A percentile compares a stretch with the other conserved stretches of the same genome.
Conservation (phyloP, 2,329 filamentous ascomycete genomes). For the Tolypocladium tundrense region DNA sequence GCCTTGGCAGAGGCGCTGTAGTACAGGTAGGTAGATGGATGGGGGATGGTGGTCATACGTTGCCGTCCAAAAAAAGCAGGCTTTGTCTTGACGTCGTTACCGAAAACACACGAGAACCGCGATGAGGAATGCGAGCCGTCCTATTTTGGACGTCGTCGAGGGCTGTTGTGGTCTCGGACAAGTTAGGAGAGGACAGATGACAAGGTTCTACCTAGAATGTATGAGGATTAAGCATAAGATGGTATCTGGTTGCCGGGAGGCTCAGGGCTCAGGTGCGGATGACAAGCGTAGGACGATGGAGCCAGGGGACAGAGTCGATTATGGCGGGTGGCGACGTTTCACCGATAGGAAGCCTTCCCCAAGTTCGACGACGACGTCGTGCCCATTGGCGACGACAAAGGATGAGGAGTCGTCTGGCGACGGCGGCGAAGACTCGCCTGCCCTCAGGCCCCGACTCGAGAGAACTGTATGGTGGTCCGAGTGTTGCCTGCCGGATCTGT, state of each 20-base stretch:
- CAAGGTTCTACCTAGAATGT: slow-evolving; percentile 6
- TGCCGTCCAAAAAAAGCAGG: slow-evolving; percentile 1
- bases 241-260: slow-evolving; percentile 5
- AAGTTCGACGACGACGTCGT: slow-evolving; percentile 28
- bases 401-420: not conserved
- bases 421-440: not conserved
- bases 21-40: slow-evolving; percentile 7
- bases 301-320: not conserved
- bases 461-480: not conserved
- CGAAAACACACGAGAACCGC: not conserved
- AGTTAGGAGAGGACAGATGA: slow-evolving; percentile 3
- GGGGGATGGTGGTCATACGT: not conserved
- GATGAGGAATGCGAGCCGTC: not conserved
- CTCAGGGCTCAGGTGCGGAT: slow-evolving; percentile 4
- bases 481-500: not conserved
- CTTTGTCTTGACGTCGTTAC: not conserved
- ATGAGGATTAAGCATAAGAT: slow-evolving; percentile 6
- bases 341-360: slow-evolving; percentile 19
- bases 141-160: not conserved
- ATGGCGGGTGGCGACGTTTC: not conserved
- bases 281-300: slow-evolving; percentile 5
- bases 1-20: slow-evolving; percentile 6
- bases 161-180: not conserved
- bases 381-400: not conserved
- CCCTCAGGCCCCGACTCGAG: not conserved